A percentile compares a stretch with the other conserved stretches of the same genome.
These are phyloP conservation scores for Chaetoscypha palmicola DNA, from an alignment of 2,329 filamentous ascomycete species.

Conservation along the genomic window DNA sequence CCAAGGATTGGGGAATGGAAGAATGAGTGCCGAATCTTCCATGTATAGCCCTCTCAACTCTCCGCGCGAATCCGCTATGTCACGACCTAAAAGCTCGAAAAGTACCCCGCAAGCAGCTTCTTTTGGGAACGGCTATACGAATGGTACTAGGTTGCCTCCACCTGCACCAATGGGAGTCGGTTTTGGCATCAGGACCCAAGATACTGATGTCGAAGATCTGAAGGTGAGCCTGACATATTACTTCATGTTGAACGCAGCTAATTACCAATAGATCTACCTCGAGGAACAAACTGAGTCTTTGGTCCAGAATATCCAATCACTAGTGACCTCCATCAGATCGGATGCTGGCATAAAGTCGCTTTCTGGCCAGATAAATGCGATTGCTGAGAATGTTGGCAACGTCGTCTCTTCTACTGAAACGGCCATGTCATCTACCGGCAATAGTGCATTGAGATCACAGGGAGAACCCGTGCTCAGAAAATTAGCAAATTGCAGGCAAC, in stretches of 20 bases:
- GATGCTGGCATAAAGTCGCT: slow-evolving; percentile 59
- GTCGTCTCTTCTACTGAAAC: slow-evolving; percentile 60
- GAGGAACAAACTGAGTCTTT: slow-evolving; percentile 76
- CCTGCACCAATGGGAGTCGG: slow-evolving; percentile 31
- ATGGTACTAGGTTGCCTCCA: slow-evolving; percentile 27
- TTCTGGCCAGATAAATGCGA: slow-evolving; percentile 61
- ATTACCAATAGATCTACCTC: slow-evolving; percentile 56
- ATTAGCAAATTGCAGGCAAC: slow-evolving; percentile 56
- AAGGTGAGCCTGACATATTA: slow-evolving; percentile 39
- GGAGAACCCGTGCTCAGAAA: slow-evolving; percentile 45
- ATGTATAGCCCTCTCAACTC: slow-evolving; percentile 69
- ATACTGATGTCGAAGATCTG: slow-evolving; percentile 50
- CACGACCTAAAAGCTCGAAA: slow-evolving; percentile 31
- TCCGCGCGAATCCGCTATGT: slow-evolving; percentile 47
- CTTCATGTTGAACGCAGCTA: slow-evolving; percentile 7
- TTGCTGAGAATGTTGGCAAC: slow-evolving; percentile 62
- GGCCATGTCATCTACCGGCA: slow-evolving; percentile 43
- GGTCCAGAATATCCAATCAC: slow-evolving; percentile 73
- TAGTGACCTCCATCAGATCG: slow-evolving; percentile 65
- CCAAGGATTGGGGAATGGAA: slow-evolving; percentile 48
- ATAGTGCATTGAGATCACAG: slow-evolving; percentile 44
- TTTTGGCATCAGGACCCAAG: slow-evolving; percentile 36
- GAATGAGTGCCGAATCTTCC: slow-evolving; percentile 61
- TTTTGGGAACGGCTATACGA: slow-evolving; percentile 19
- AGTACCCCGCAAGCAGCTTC: slow-evolving; percentile 10